phyloP scores from a whole-genome alignment of 352 stramenopile genomes.

The Phytophthora sansomeana region DNA sequence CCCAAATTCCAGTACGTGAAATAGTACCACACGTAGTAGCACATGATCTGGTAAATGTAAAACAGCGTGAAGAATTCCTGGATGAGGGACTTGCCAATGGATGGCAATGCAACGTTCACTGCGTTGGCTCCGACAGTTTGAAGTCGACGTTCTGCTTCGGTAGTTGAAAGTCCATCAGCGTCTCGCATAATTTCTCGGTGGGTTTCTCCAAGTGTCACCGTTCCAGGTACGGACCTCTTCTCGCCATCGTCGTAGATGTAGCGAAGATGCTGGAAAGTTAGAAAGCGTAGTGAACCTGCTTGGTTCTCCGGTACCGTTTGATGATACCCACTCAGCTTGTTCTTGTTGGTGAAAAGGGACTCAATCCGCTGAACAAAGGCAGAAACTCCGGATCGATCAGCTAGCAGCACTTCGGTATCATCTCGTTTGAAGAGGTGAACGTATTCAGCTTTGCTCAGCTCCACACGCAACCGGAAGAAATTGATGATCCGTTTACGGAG shows the following conservation, averaged over 20 bases:
- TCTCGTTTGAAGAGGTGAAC: too few species aligned
- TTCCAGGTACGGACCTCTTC: neutral
- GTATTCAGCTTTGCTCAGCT: too few species aligned
- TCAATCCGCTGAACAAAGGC: neutral
- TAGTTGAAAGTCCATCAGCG: neutral
- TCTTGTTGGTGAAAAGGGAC: neutral
- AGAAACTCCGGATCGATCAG: too few species aligned
- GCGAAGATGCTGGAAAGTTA: too few species aligned
- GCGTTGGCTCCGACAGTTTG: neutral
- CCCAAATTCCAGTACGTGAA: constrained; percentile 59
- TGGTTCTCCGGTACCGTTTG: too few species aligned
- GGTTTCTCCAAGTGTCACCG: neutral
- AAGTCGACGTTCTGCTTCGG: constrained; percentile 10
- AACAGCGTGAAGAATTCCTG: constrained; percentile 54
- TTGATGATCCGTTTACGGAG: too few species aligned
- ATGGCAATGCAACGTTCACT: constrained; percentile 49
- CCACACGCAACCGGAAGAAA: too few species aligned
- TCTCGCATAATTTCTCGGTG: neutral
- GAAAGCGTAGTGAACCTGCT: neutral
- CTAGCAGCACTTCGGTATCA: too few species aligned
- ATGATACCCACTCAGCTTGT: too few species aligned
- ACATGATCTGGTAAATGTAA: constrained; percentile 65
- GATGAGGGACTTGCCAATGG: constrained; percentile 36
- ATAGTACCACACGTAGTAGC: constrained; percentile 71
- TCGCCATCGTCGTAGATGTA: too few species aligned